These are phyloP conservation scores for Petunia secreta DNA, from an alignment of 257 asterid species.

Conservation along the genomic window DNA sequence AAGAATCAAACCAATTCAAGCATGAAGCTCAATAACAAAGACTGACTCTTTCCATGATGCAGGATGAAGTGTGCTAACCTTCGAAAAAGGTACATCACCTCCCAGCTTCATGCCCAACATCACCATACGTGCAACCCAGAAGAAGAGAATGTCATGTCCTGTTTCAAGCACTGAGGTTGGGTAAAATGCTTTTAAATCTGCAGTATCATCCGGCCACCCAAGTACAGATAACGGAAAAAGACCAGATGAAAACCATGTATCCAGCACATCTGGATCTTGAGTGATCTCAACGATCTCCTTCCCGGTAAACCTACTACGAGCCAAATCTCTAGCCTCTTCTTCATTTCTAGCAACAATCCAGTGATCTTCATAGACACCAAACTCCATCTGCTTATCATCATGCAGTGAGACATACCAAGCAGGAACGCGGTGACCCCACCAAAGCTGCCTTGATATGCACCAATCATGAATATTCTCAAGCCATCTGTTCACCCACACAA, in stretches of 20 bases:
- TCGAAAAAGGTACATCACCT: slow-evolving; percentile 85
- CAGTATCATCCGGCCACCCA: slow-evolving; percentile 96
- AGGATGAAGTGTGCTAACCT: slow-evolving; percentile 47
- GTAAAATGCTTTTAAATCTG: slow-evolving; percentile 75
- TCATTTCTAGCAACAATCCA: slow-evolving; percentile 90
- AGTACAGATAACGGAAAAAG: slow-evolving; percentile 83
- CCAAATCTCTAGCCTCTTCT: slow-evolving; percentile 71
- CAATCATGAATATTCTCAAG: slow-evolving; percentile 96
- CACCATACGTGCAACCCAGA: slow-evolving; percentile 99
- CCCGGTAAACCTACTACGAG: slow-evolving; percentile 56
- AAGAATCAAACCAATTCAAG: background rate
- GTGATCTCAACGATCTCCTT: slow-evolving; percentile 58
- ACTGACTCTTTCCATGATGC: background rate
- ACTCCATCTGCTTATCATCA: slow-evolving; percentile 69
- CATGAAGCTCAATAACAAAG: background rate
- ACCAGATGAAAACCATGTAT: slow-evolving; percentile 98
- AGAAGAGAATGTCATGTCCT: slow-evolving; percentile 91
- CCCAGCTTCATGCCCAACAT: slow-evolving; percentile 97
- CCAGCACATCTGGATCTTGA: slow-evolving; percentile 95
- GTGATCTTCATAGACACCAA: slow-evolving; percentile 62
- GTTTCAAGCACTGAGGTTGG: slow-evolving; percentile 95
- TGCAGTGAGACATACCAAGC: slow-evolving; percentile 88
- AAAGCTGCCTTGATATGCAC: slow-evolving; percentile 98
- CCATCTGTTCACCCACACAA: slow-evolving; percentile 64
- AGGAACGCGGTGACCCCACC: slow-evolving; percentile 99